Base-by-base conservation (phyloP, 371 early-diverging fungal genomes). In the Cokeromyces recurvatus region DNA sequence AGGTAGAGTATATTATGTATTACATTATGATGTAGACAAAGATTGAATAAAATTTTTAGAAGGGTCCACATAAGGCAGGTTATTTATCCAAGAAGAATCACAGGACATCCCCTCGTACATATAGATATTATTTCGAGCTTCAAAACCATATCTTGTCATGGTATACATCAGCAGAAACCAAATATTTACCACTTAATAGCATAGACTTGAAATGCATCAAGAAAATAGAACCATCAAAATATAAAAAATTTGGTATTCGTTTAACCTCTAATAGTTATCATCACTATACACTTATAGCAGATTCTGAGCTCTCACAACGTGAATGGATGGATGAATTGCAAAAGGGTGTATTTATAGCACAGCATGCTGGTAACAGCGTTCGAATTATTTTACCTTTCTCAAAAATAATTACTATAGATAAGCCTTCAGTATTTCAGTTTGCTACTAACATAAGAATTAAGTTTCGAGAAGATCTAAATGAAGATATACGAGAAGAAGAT, bases 91-190 rank as follows among this genome's bases (percentile, higher is more conserved):
- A 75, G 59, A 85, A 73, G 57, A 62, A 57, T 23, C 64, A 64
- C 21, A 59, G 51, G 11, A 64, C 57, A 9, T 72, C 77, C 1
- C 74, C 74, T 29, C 54, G 64, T 29, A 81, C 60, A 35, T 61
- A 46, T 7, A 72, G 82, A 1, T 84, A 85, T 42, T 89, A 81
- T 77, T 88, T 87, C 52, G 77, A 80, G 21, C 64, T 90, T 36
- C 71, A 71, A 41, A 75, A 83, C 32, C 73, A 82, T 53, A 77
- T 77, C 4, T 55, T 90, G 3, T 77, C 74, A 19, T 83, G 74
- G 59, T 89, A 82, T 46, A 65, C 64, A 15, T 74, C 84, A 38
- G 77, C 82, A 15, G 78, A 73, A 21, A 73, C 84, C 44, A 68
- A 74, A 15, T 89, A 90, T 50, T 73, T 63, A 34, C 88, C 90